A percentile compares a stretch with the other conserved stretches of the same genome.
phyloP scores from a whole-genome alignment of 805 yeast genomes.

The Pichia deserticola region DNA sequence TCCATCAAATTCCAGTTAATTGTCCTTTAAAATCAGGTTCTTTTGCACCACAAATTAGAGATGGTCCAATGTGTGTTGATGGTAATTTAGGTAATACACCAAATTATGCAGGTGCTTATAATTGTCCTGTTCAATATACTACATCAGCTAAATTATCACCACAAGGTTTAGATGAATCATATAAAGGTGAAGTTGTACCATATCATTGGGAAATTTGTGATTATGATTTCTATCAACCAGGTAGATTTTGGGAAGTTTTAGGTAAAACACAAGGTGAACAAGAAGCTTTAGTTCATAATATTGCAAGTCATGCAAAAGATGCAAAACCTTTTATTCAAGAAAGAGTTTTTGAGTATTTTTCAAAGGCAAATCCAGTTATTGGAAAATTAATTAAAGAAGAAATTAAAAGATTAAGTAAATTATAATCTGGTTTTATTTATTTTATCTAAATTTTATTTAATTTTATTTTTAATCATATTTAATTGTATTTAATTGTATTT shows the following conservation, averaged over 20 bases:
- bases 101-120: constrained; percentile 57
- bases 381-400: constrained; percentile 64
- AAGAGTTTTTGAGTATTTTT: constrained; percentile 67
- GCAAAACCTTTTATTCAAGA: constrained; percentile 77
- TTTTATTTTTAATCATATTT: not conserved
- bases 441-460: not conserved
- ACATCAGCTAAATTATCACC: constrained; percentile 29
- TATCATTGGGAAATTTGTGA: constrained; percentile 78
- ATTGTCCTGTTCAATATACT: constrained; percentile 41
- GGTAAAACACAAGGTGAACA: constrained; percentile 78
- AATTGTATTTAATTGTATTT: not conserved
- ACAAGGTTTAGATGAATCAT: constrained; percentile 24
- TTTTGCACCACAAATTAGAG: constrained; percentile 70
- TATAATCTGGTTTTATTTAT: not conserved
- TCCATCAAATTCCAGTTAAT: constrained; percentile 81
- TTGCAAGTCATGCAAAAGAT: constrained; percentile 61
- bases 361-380: constrained; percentile 62
- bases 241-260: constrained; percentile 69
- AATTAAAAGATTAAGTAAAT: constrained; percentile 13
- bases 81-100: constrained; percentile 75
- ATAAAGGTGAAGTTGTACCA: constrained; percentile 41
- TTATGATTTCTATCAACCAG: constrained; percentile 71
- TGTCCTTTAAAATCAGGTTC: constrained; percentile 58
- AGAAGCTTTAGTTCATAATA: constrained; percentile 72
- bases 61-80: constrained; percentile 66